phyloP scores from a whole-genome alignment of 192 early-diverging fungal species.

The Phycomyces nitens region DNA sequence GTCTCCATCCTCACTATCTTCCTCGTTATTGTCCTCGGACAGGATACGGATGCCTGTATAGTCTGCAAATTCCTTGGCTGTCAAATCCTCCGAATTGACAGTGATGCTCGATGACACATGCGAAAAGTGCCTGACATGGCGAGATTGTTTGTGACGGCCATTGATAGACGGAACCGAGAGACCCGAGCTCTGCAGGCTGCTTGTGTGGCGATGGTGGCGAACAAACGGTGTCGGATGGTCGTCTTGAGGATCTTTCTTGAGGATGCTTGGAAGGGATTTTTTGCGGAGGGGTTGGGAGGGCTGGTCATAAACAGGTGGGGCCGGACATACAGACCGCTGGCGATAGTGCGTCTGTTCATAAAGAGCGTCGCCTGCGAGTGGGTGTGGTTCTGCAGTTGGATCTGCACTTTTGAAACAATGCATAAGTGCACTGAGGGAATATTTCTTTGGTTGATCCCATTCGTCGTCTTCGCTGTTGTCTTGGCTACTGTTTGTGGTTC shows the following conservation, averaged over 20 bases:
- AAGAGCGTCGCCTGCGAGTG: not conserved
- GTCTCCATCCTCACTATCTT: not conserved
- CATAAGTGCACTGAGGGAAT: conserved; percentile 8
- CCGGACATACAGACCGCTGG: not conserved
- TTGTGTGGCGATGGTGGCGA: conserved; percentile 22
- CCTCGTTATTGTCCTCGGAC: conserved; percentile 10
- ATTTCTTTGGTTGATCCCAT: not conserved
- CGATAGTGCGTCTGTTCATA: conserved; percentile 13
- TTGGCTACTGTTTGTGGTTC: not conserved
- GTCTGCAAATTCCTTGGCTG: conserved; percentile 37
- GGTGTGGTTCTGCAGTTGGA: not conserved
- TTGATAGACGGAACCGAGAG: not conserved
- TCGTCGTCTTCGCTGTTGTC: not conserved
- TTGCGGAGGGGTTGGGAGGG: not conserved
- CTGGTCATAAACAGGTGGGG: not conserved
- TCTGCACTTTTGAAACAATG: conserved; percentile 10
- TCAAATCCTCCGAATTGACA: conserved; percentile 35
- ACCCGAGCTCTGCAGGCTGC: conserved; percentile 6
- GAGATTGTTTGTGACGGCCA: not conserved
- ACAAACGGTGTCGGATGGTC: not conserved
- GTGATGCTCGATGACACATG: conserved; percentile 33
- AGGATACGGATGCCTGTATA: conserved; percentile 30
- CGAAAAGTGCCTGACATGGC: conserved; percentile 25
- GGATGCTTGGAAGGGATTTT: not conserved
- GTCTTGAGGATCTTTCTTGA: not conserved